Evolutionary conservation across 257 asterid genomes (phyloP), one percentile per base, ranked within the genome.

Genomic region (Orobanche coerulescens): DNA sequence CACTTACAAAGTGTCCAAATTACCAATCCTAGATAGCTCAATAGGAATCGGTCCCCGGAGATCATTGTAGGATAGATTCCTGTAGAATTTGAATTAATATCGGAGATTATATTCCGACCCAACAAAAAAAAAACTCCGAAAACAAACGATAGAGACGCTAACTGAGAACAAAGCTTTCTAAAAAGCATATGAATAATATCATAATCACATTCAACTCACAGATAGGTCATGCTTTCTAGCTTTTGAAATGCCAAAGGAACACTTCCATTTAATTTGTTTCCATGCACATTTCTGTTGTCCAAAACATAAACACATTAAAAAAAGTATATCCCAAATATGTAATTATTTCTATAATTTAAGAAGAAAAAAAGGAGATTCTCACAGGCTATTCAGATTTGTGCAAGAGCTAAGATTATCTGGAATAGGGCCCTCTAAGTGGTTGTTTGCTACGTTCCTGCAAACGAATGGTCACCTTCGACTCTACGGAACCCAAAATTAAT

Each of bases 321-420:
- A 44, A 61, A 36, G 5, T 40, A 3, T 2, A 49, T 46, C 42
- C 13, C 3, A 19, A 11, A 53, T 16, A 58, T 8, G 24, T 5
- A n/a, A 33, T 2, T 10, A 6, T 15, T n/a, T n/a, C n/a, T n/a
- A n/a, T n/a, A n/a, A n/a, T n/a, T n/a, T 24, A 3, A 34, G 54
- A 9, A n/a, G 13, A 52, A 19, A 20, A 40, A 50, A 2, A 25
- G 13, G 1, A 10, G 64, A 58, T 42, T 52, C 98, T 86, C 70
- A 93, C 99, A 93, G 95, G 88, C 96, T 89, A 72, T 93, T 93
- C 65, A 93, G 86, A 73, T 86, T 93, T 48, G 86, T 80, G 53
- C 99, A 93, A 0, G 97, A 89, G 84, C 99, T 89, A 22, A 93
- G 89, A 75, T 89, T 93, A 59, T 85, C 90, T 0, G 99, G 96